A percentile compares a stretch with the other conserved stretches of the same genome.
Conservation (phyloP, 2,329 filamentous ascomycete species). For the Nemania abortiva region DNA sequence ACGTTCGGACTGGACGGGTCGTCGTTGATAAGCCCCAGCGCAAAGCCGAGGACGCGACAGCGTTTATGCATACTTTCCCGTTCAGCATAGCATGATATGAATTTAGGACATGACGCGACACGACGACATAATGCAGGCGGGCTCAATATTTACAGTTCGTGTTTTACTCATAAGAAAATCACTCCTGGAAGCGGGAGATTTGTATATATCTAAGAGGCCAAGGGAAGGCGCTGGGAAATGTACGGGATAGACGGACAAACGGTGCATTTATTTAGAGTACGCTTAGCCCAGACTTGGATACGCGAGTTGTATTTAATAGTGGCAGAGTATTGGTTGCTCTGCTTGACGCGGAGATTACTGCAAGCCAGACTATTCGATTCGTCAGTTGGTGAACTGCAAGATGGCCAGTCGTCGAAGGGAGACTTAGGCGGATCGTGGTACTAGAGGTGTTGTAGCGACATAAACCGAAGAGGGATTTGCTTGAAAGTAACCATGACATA, state of each 20-base stretch:
- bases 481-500: neutral
- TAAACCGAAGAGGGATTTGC: too few relatives aligned
- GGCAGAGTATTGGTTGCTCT: neutral
- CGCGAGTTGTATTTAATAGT: neutral
- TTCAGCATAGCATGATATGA: slow-evolving; percentile 7
- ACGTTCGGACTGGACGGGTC: slow-evolving; percentile 49
- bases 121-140: slow-evolving; percentile 12
- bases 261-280: slow-evolving; percentile 23
- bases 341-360: neutral
- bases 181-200: neutral
- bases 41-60: slow-evolving; percentile 1
- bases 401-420: neutral
- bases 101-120: neutral
- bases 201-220: slow-evolving; percentile 14
- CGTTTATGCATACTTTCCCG: slow-evolving; percentile 19
- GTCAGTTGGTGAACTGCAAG: neutral
- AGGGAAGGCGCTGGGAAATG: neutral
- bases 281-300: slow-evolving; percentile 3
- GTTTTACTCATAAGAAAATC: neutral
- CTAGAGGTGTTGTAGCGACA: too few relatives aligned
- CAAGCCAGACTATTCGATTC: neutral
- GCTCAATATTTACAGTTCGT: neutral
- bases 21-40: slow-evolving; percentile 33
- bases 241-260: slow-evolving; percentile 2
- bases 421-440: neutral